Base-by-base conservation (phyloP, 768 basidiomycete genomes). In the Leucocoprinus leucothites region DNA sequence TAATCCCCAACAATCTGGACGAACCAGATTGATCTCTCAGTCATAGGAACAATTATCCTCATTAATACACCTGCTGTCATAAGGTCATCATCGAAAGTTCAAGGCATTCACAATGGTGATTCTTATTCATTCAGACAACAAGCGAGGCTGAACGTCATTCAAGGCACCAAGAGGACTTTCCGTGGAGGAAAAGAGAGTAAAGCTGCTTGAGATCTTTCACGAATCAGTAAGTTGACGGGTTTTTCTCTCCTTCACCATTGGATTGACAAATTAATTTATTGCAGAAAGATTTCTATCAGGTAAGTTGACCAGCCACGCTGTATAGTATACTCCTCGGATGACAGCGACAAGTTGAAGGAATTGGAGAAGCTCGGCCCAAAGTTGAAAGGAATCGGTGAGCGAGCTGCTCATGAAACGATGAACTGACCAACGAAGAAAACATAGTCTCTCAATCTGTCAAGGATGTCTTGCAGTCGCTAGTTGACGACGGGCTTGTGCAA, bases 161-260 rank as follows among this genome's bases (percentile, higher is more conserved):
- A 41, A 86, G 88, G 86, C 88, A 52, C 87, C 88, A 28, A 79
- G 90, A 71, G 94, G 94, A 63, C 76, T 98, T 34, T 94, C 91
- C 21, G 82, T 79, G 5, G 92, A 95, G 63, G 94, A 97, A 69
- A 97, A 98, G 71, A 87, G 90, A 64, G 77, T 85, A 57, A 93
- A 89, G 67, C 69, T 98, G 52, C 70, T 96, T 18, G 94, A 95
- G 71, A 91, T 98, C 60, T 96, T 98, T 64, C 93, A 94, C 63
- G 94, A 98, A 69, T 86, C 87, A 14, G 93, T 92, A 63, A 50
- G 68, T 43, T 42, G 22, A 3, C 25, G 45, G n/a, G 46, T 3
- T 43, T 41, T 3, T n/a, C 3, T 6, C 50, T n/a, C 31, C 8
- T 47, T 24, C 9, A 4, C 3, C 13, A 13, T 31, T 38, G 25